Percentiles rank a stretch among this genome's conserved stretches.
Conservation (phyloP, 805 yeast genomes). For the Tetrapisispora arboricola region DNA sequence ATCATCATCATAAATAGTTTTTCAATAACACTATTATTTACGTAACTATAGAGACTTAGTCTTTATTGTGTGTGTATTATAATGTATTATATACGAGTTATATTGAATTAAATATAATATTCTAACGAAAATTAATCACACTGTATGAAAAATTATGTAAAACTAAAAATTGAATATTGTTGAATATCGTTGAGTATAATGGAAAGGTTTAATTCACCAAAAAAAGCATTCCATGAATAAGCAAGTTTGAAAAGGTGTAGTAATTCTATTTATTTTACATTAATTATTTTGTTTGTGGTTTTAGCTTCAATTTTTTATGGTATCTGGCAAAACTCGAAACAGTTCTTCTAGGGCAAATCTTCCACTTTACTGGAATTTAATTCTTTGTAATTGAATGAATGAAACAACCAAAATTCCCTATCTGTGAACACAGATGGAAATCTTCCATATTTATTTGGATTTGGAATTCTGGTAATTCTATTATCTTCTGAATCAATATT, state of each 20-base stretch:
- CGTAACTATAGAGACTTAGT: no score
- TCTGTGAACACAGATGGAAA: constrained; percentile 5
- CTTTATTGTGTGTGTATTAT: neutral
- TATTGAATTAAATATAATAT: neutral
- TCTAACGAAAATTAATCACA: neutral
- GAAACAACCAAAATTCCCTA: constrained; percentile 1
- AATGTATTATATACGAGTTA: neutral
- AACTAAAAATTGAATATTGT: no score
- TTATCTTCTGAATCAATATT: constrained; percentile 5
- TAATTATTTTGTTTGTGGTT: neutral
- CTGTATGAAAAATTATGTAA: no score
- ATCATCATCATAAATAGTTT: neutral
- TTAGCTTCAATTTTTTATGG: no score
- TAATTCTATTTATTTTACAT: neutral
- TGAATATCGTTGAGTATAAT: no score
- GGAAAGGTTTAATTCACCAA: no score
- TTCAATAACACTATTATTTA: no score
- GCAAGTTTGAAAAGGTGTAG: neutral
- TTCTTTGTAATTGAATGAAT: constrained; percentile 2
- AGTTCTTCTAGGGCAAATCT: no score
- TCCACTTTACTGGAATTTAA: neutral
- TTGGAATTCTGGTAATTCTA: neutral
- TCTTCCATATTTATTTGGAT: neutral
- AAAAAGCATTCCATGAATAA: neutral
- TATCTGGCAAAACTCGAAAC: no score